A percentile compares a stretch with the other conserved stretches of the same genome.
These are phyloP conservation scores for Amylostereum chailletii DNA, from an alignment of 1,284 basidiomycete species.

Conservation along the genomic window DNA sequence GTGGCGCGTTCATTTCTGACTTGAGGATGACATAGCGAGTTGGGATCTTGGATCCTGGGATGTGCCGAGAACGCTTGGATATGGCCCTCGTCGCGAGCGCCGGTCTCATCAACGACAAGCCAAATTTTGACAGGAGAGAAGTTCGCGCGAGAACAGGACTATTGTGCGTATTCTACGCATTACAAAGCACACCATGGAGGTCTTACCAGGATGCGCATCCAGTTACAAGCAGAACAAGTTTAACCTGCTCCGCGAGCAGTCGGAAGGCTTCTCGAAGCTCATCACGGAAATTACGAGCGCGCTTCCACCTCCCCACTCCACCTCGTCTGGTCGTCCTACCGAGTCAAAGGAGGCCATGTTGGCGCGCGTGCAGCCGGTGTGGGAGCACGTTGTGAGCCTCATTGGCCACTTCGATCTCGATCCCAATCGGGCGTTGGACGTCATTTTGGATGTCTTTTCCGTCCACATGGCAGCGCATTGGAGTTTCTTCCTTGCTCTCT, in stretches of 20 bases:
- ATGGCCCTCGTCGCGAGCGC: slow-evolving; percentile 47
- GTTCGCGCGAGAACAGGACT: slow-evolving; percentile 69
- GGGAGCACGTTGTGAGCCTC: slow-evolving; percentile 81
- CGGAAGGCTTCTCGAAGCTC: slow-evolving; percentile 94
- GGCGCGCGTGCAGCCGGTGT: slow-evolving; percentile 66
- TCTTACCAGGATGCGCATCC: neutral
- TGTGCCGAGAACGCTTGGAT: slow-evolving; percentile 70
- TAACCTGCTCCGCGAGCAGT: slow-evolving; percentile 94
- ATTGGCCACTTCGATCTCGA: slow-evolving; percentile 96
- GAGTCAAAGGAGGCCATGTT: slow-evolving; percentile 51
- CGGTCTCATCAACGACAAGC: slow-evolving; percentile 57
- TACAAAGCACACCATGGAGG: neutral
- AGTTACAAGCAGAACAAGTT: slow-evolving; percentile 99
- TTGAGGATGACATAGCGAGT: slow-evolving; percentile 29
- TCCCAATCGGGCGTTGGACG: slow-evolving; percentile 88
- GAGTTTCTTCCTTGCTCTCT: slow-evolving; percentile 84
- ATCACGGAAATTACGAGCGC: slow-evolving; percentile 77
- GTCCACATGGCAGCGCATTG: slow-evolving; percentile 79
- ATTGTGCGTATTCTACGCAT: slow-evolving; percentile 48
- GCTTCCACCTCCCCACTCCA: slow-evolving; percentile 65
- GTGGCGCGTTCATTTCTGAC: neutral
- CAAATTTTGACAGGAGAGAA: slow-evolving; percentile 62
- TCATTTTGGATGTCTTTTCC: slow-evolving; percentile 88
- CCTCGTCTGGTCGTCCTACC: slow-evolving; percentile 47
- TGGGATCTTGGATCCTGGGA: slow-evolving; percentile 44